Evolutionary conservation across 495 filamentous ascomycete species (phyloP), one percentile per base, ranked within the genome.

Genomic region (Daldinia childiae): DNA sequence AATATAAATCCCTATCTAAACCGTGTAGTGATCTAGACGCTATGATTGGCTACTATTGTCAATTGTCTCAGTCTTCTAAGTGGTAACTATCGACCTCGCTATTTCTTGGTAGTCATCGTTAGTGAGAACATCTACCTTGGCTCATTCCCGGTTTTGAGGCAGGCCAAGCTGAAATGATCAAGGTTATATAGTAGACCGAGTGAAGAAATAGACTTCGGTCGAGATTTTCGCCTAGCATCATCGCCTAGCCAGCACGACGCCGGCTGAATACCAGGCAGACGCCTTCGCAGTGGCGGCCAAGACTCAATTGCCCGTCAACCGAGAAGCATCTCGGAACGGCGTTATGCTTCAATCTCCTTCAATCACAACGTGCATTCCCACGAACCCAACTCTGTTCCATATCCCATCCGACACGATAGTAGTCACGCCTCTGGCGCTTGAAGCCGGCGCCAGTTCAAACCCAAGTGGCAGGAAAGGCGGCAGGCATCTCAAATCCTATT

Each of bases 161-260:
- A 62, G 45, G 71, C 66, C 71, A 73, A 73, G 71, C 71, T 73
- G 71, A 73, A 51, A 30, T 69, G 63, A 64, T 66, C 58, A 69
- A 69, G 32, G 58, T 52, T 54, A 69, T 66, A 51, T 24, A 59
- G 58, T 19, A 73, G 62, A 69, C 58, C 66, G 62, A 69, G 15
- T 17, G 66, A 62, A 56, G 58, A 36, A 69, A 62, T 69, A 63
- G 62, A 58, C 66, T 45, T 73, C 62, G 71, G 71, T 73, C 71
- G 66, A 73, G 71, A 73, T 69, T 62, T 19, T 68, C 61, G 65
- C 65, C 71, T 66, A 66, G 65, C 61, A 54, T 54, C 54, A n/a
- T 55, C 66, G 68, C 67, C 67, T 64, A 68, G 66, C 67, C 48
- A 52, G 21, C 51, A 52, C 21, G 45, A 71, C 55, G 34, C 56